Percentiles rank a stretch among this genome's conserved stretches.
Conservation (phyloP, 2,329 filamentous ascomycete species). For the Apiospora malaysiana region DNA sequence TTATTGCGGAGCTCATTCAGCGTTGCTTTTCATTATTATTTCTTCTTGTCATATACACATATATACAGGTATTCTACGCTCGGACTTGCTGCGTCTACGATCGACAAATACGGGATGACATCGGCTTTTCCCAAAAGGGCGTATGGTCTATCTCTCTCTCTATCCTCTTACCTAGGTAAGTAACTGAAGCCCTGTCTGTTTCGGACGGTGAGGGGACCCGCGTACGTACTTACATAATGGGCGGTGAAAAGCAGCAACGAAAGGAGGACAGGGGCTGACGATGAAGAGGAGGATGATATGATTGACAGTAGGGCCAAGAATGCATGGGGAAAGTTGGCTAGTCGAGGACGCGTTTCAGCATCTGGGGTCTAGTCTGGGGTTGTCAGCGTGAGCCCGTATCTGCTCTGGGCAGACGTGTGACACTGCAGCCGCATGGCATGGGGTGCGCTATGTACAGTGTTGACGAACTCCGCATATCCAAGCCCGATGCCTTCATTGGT, state of each 20-base stretch:
- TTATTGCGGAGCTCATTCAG: background rate
- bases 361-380: background rate
- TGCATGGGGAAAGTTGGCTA: background rate
- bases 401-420: background rate
- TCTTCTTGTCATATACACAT: background rate
- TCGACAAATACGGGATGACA: too few relatives aligned
- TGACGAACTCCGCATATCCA: conserved; percentile 14
- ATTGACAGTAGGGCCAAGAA: background rate
- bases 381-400: background rate
- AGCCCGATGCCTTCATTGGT: conserved; percentile 7
- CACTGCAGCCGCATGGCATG: conserved; percentile 4
- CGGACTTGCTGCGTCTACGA: background rate
- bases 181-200: background rate
- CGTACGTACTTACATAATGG: background rate
- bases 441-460: background rate
- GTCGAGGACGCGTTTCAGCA: background rate
- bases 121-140: background rate
- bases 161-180: conserved; percentile 1
- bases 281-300: background rate
- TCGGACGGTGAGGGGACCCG: background rate
- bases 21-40: background rate
- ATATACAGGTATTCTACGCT: too few relatives aligned
- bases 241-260: background rate
- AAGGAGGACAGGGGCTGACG: background rate
- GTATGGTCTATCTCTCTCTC: background rate